These are phyloP conservation scores for Candida nemodendra DNA, from an alignment of 805 yeast genomes.

Conservation along the genomic window DNA sequence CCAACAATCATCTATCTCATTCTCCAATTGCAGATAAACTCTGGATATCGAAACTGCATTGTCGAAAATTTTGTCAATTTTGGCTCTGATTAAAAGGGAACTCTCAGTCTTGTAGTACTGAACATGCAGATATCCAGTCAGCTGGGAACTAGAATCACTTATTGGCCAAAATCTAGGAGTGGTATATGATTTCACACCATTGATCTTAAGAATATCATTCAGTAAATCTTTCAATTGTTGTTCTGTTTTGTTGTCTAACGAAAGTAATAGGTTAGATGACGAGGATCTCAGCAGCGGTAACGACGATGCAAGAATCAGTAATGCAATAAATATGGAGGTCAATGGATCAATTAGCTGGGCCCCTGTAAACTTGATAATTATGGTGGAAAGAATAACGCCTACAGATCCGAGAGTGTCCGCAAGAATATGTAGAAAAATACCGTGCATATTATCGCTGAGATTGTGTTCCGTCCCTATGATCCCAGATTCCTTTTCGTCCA, in stretches of 20 bases:
- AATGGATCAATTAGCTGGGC: slow-evolving; percentile 88
- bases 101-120: slow-evolving; percentile 51
- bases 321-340: slow-evolving; percentile 85
- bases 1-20: slow-evolving; percentile 41
- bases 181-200: slow-evolving; percentile 82
- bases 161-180: slow-evolving; percentile 92
- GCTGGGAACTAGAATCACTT: slow-evolving; percentile 32
- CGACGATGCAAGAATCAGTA: slow-evolving; percentile 76
- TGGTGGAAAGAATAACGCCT: slow-evolving; percentile 91
- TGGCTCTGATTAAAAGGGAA: slow-evolving; percentile 25
- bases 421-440: slow-evolving; percentile 86
- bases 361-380: slow-evolving; percentile 62
- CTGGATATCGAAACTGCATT: slow-evolving; percentile 21
- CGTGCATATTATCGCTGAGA: slow-evolving; percentile 76
- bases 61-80: slow-evolving; percentile 29
- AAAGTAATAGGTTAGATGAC: slow-evolving; percentile 66
- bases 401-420: slow-evolving; percentile 98
- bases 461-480: too few relatives aligned
- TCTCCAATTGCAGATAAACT: slow-evolving; percentile 34
- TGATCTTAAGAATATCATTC: slow-evolving; percentile 62
- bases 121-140: slow-evolving; percentile 81
- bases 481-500: slow-evolving; percentile 40
- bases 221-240: slow-evolving; percentile 60
- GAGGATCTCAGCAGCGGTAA: slow-evolving; percentile 82
- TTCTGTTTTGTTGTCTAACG: slow-evolving; percentile 55